Evolutionary conservation across 2,329 filamentous ascomycete species (phyloP).

Genomic region (Talaromyces marneffei): DNA sequence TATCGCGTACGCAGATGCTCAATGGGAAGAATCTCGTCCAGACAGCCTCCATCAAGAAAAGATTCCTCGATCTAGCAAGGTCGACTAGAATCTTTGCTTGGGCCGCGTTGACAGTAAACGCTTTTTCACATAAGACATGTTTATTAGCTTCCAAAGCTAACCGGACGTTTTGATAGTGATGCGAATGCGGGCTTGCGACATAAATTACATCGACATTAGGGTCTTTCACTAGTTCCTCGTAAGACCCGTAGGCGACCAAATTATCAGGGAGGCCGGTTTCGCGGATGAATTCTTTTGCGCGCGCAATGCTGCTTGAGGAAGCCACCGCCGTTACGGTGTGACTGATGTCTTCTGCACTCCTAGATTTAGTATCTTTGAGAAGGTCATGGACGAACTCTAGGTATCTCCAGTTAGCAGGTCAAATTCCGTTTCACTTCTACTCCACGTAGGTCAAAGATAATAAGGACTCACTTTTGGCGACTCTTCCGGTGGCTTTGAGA

Average conservation of each 20-base stretch:
- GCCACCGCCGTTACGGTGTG: conserved; percentile 76
- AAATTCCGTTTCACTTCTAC: too few species aligned
- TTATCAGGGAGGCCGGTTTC: conserved; percentile 62
- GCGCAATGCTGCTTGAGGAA: conserved; percentile 55
- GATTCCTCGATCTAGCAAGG: conserved; percentile 64
- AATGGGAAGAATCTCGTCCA: conserved; percentile 88
- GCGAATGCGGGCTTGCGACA: conserved; percentile 82
- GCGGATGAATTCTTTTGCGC: conserved; percentile 67
- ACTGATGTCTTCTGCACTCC: conserved; percentile 64
- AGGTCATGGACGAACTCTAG: conserved; percentile 66
- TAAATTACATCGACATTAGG: conserved; percentile 79
- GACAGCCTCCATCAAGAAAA: conserved; percentile 80
- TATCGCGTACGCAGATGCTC: conserved; percentile 59
- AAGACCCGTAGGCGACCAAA: conserved; percentile 72
- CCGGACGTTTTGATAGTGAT: conserved; percentile 88
- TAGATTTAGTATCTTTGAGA: conserved; percentile 63
- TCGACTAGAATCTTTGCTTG: conserved; percentile 68
- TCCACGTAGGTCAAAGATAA: background rate
- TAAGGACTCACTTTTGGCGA: conserved; percentile 32
- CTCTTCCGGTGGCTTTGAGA: conserved; percentile 43
- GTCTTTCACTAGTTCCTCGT: conserved; percentile 73
- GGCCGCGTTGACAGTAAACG: conserved; percentile 75
- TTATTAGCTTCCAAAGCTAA: conserved; percentile 73
- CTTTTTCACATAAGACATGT: conserved; percentile 85
- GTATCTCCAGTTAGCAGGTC: too few species aligned